Base-by-base conservation (phyloP, 495 filamentous ascomycete genomes). In the Sporormia fimetaria region DNA sequence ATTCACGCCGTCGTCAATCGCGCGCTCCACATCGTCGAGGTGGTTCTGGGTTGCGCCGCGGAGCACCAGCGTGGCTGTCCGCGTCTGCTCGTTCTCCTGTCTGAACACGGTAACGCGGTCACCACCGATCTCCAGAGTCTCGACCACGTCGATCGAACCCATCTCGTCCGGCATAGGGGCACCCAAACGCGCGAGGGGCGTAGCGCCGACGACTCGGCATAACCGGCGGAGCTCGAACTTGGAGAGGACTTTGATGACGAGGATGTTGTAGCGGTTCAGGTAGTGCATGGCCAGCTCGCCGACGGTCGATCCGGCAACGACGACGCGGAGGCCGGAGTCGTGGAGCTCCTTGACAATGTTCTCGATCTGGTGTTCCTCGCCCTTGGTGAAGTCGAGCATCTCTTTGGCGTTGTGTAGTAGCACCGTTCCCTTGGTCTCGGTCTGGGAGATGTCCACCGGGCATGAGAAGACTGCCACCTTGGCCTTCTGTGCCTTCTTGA, bases 391-490 rank as follows among this genome's bases (percentile, higher is more conserved):
- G 60, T 96, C 80, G 42, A 95, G 68, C 85, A 99, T 95, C 65
- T 99, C 92, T 67, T 94, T 83, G 21, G 88, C 87, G 56, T 94
- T 96, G 63, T 96, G 84, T 47, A 99, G 59, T 25, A 99, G 68
- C n/a, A 99, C 92, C 11, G 92, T 99, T n/a, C 92, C 92, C 69
- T 99, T 99, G 52, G 92, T 99, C 66, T 99, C 92, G 20, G 92
- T 99, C 71, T 94, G 87, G 54, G 74, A 81, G 64, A 74, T 88
- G 59, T 99, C 92, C 62, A 99, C 83, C 27, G 92, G 78, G 68
- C 92, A 99, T 54, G 83, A 86, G 73, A 82, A 99, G 26, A 96
- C 87, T 37, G 79, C 92, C 42, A 99, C 92, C 71, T 93, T 95
- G 52, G 92, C 90, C 64, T 83, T 88, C 49, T 66, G 71, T 38